These are phyloP conservation scores for Fusarium hostae DNA, from an alignment of 2,329 filamentous ascomycete species.

Conservation along the genomic window DNA sequence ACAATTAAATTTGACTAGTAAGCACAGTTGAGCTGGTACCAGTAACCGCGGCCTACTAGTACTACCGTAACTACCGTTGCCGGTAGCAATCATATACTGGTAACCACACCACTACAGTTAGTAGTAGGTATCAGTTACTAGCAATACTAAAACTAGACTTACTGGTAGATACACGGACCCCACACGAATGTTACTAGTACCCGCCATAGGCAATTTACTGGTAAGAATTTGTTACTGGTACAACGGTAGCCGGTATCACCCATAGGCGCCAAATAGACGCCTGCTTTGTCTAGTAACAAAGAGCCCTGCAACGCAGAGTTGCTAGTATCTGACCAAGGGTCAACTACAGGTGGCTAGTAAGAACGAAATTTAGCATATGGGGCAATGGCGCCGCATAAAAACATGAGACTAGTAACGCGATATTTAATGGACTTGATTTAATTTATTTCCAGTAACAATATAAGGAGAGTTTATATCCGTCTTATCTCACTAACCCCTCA, in stretches of 20 bases:
- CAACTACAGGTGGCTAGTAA: neutral
- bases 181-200: neutral
- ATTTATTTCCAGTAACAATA: neutral
- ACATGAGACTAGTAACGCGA: neutral
- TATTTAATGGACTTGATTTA: neutral
- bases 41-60: neutral
- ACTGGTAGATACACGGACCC: neutral
- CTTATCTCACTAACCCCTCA: neutral
- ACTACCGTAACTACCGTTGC: neutral
- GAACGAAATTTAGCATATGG: neutral
- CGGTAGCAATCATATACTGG: neutral
- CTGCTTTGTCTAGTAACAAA: neutral
- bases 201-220: neutral
- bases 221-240: neutral
- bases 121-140: neutral
- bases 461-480: neutral
- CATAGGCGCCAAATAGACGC: neutral
- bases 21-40: neutral
- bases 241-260: neutral
- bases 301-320: neutral
- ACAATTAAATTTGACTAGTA: neutral
- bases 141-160: neutral
- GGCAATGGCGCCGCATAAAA: neutral
- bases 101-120: neutral
- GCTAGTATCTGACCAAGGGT: neutral